Evolutionary conservation across 2,329 filamentous ascomycete species (phyloP), one percentile per base, ranked within the genome.

Genomic region (Phaeosphaeriaceae sp.): DNA sequence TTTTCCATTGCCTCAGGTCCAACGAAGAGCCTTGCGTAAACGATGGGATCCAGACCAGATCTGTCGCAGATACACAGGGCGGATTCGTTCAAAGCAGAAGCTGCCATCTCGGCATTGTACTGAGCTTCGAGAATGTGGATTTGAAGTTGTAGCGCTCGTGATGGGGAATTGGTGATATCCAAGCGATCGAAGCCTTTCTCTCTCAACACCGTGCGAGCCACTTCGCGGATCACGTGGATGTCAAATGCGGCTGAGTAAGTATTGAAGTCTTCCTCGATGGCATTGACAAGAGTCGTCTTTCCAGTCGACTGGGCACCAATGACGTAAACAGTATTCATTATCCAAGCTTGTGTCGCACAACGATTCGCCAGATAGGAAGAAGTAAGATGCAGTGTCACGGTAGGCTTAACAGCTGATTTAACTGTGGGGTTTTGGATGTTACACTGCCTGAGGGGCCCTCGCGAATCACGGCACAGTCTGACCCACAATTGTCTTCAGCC

Each of bases 271-370:
- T 21, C 43, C 18, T 61, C 58, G 2, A 79, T 61, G 1, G 67
- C 67, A 30, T 70, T 64, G 46, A 75, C 67, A 1, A 80, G 64
- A 0, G 77, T 79, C 1, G 75, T 78, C 53, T 79, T 79, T 30
- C 77, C 77, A 1, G 76, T 79, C 36, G 70, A 77, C 37, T 78
- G 77, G 3, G 77, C 71, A 2, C 77, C 77, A 23, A 78, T 65
- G 30, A 79, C 72, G 59, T 78, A 79, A 26, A 79, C 70, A 30
- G 41, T 46, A 20, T n/a, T 38, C 32, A 23, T 45, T 16, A 21
- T 39, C 33, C 30, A 16, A 32, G 30, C 17, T 36, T 20, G 11
- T 17, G 34, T 17, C 16, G 34, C n/a, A 17, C 11, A 12, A 12
- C 17, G n/a, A n/a, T 6, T 36, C 15, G 16, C 15, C 17, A 20